phyloP scores from a whole-genome alignment of 805 yeast species.

The Yamadazyma tumulicola region DNA sequence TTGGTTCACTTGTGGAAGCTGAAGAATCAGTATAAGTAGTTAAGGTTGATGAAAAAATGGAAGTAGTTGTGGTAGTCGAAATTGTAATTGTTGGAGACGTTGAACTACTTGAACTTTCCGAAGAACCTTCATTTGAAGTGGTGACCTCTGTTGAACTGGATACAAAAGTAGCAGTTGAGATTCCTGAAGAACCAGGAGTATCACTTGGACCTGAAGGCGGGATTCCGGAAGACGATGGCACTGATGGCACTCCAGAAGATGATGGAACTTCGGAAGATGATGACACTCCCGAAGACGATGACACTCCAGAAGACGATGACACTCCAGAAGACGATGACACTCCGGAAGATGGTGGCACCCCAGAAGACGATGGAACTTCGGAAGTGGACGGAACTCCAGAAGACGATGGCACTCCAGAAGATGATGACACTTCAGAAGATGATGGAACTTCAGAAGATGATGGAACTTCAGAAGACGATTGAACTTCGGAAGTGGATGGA shows the following conservation, averaged over 20 bases:
- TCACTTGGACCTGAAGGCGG: no score
- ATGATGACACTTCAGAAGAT: background rate
- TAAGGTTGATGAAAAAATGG: no score
- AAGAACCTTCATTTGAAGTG: no score
- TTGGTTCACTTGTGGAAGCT: no score
- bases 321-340: slow-evolving; percentile 1
- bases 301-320: slow-evolving; percentile 1
- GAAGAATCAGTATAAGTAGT: no score
- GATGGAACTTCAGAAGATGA: background rate
- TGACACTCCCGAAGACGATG: slow-evolving; percentile 3
- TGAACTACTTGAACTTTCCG: no score
- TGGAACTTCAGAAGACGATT: background rate
- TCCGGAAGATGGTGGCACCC: background rate
- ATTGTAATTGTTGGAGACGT: no score
- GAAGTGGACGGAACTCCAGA: background rate
- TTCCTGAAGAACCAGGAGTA: no score
- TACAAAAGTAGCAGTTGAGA: no score
- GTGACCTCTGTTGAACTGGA: no score
- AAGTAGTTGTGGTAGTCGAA: no score
- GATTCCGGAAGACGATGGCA: no score
- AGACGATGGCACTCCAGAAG: background rate
- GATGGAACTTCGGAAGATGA: slow-evolving; percentile 2
- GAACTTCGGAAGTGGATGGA: background rate
- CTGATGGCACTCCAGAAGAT: background rate
- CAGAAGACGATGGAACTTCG: background rate